Conservation (phyloP, 140 eudicot genomes). For the Cichorium intybus region DNA sequence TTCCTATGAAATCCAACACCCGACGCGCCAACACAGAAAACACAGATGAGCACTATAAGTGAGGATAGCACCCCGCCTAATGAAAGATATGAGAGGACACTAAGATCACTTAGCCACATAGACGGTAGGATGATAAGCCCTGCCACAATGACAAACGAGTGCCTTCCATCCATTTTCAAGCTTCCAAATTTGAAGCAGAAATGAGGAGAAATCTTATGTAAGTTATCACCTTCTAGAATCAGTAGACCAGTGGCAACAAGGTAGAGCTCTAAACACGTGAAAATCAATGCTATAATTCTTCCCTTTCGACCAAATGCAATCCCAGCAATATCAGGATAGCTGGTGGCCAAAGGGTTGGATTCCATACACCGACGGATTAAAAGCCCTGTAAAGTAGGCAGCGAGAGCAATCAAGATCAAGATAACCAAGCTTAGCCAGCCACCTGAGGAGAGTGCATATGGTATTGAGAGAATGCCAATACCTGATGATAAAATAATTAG, state of each 20-base stretch:
- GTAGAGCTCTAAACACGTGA: constrained; percentile 27
- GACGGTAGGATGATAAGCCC: constrained; percentile 22
- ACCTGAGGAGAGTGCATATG: constrained; percentile 40
- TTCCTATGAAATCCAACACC: constrained; percentile 19
- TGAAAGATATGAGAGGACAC: constrained; percentile 25
- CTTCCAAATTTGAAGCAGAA: constrained; percentile 27
- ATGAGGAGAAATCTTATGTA: constrained; percentile 30
- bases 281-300: constrained; percentile 23
- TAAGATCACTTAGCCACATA: constrained; percentile 25
- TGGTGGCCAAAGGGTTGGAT: constrained; percentile 15
- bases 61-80: constrained; percentile 23
- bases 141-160: constrained; percentile 25
- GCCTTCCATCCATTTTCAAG: constrained; percentile 24
- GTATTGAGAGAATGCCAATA: constrained; percentile 33
- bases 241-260: constrained; percentile 33
- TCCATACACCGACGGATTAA: constrained; percentile 27
- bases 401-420: constrained; percentile 25
- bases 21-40: constrained; percentile 19
- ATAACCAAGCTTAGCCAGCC: constrained; percentile 39
- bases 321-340: constrained; percentile 36
- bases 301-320: constrained; percentile 41
- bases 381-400: constrained; percentile 31
- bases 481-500: constrained; percentile 16
- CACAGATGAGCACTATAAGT: constrained; percentile 20
- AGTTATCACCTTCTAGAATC: constrained; percentile 21